A percentile compares a stretch with the other conserved stretches of the same genome.
Conservation (phyloP, 2,329 filamentous ascomycete species). For the Teratosphaeriaceae sp. region DNA sequence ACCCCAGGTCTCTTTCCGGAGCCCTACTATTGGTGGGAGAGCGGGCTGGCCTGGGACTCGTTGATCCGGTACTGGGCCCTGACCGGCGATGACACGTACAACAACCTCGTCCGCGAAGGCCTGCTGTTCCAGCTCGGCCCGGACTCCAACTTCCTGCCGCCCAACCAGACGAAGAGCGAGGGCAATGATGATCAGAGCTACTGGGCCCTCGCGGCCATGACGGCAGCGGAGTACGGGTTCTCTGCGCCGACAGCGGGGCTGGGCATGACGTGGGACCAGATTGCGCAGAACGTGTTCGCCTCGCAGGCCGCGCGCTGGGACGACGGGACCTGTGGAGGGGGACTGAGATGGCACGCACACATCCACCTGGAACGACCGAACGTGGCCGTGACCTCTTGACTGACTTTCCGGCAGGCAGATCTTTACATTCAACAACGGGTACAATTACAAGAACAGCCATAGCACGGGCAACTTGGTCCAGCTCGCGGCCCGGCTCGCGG, state of each 20-base stretch:
- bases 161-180: slow-evolving; percentile 31
- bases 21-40: slow-evolving; percentile 73
- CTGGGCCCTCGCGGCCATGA: slow-evolving; percentile 52
- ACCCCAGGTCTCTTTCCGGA: slow-evolving; percentile 51
- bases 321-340: slow-evolving; percentile 30
- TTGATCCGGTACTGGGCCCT: slow-evolving; percentile 65
- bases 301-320: slow-evolving; percentile 35
- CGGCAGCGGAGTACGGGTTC: slow-evolving; percentile 48
- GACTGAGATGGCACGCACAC: slow-evolving; percentile 32
- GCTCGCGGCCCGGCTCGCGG: slow-evolving; percentile 37
- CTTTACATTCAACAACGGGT: slow-evolving; percentile 45
- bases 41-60: slow-evolving; percentile 55
- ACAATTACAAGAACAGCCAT: slow-evolving; percentile 43
- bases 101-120: slow-evolving; percentile 43
- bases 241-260: slow-evolving; percentile 35
- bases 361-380: slow-evolving; percentile 38
- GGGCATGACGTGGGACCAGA: slow-evolving; percentile 41
- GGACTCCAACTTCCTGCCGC: slow-evolving; percentile 53
- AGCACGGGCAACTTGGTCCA: slow-evolving; percentile 50
- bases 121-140: slow-evolving; percentile 56
- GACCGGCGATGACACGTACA: slow-evolving; percentile 60
- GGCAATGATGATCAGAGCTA: slow-evolving; percentile 55
- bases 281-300: slow-evolving; percentile 39
- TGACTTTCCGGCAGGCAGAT: too few relatives aligned
- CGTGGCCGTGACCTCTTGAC: too few relatives aligned